phyloP scores from a whole-genome alignment of 305 asterid genomes.

The Coffea humblotiana region DNA sequence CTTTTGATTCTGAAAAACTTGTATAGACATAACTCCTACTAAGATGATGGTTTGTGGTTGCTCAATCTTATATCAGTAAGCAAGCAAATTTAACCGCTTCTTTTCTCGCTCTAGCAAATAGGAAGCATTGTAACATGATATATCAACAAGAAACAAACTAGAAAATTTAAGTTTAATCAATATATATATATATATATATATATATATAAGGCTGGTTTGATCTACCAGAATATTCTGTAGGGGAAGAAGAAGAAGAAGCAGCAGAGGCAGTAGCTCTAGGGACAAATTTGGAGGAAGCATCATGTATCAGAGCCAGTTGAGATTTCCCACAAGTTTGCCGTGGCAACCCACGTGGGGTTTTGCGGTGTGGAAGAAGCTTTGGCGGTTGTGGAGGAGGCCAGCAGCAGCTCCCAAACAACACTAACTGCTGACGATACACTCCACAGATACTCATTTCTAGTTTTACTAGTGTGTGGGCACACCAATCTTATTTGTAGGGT shows the following conservation, averaged over 20 bases:
- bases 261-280: slow-evolving; percentile 28
- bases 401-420: neutral
- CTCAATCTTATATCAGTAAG: neutral
- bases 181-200: no score
- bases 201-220: no score
- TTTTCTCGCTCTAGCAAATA: neutral
- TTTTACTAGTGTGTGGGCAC: neutral
- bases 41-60: neutral
- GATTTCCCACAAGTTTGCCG: slow-evolving; percentile 3
- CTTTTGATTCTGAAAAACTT: neutral
- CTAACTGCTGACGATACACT: neutral
- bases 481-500: neutral
- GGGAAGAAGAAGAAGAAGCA: slow-evolving; percentile 18
- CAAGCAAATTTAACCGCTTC: neutral
- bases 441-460: slow-evolving; percentile 3
- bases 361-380: neutral
- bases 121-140: neutral
- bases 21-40: no score
- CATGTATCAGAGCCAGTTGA: slow-evolving; percentile 3
- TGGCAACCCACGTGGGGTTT: neutral
- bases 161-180: neutral
- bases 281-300: neutral
- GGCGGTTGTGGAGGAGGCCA: neutral
- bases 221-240: slow-evolving; percentile 29
- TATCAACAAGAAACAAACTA: neutral